Base-by-base conservation (phyloP, 345 rosid genomes). In the Eucalyptus viminalis region DNA sequence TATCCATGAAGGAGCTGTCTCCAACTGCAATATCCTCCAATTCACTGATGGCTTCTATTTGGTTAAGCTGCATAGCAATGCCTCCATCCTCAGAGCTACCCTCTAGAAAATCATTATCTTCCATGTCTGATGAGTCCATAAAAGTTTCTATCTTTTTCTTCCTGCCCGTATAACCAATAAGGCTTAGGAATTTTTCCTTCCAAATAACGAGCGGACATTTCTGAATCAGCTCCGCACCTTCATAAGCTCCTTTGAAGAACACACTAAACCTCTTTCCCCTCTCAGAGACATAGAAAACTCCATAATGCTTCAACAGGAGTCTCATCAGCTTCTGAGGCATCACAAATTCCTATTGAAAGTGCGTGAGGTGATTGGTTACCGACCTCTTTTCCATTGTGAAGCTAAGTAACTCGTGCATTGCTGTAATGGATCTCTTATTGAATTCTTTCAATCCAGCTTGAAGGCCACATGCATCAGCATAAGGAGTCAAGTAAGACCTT, bases 311-410 rank as follows among this genome's bases (percentile, higher is more conserved):
- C 89, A 97, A 87, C 72, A 96, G 93, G 81, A 97, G 94, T 93
- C 99, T 96, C 97, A 97, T 97, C 91, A 97, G 93, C 92, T 96
- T 97, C 89, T 97, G 98, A 8, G 99, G 98, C 97, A 96, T 97
- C 91, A 94, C 94, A 86, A 96, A 90, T 91, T 96, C 96, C 37
- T 92, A 88, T 87, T 97, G 92, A 86, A 95, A 97, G 91, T 97
- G 98, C 14, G 97, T 95, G 65, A 96, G 96, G 86, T 96, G 96
- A 94, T 97, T 96, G 4, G 97, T 96, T 31, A 97, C 99, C 92
- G 96, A 88, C 91, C 97, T 92, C 95, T 95, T 96, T 93, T 96
- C 98, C 9, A 96, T 87, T 40, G 97, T 96, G 89, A 96, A 97
- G 90, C 97, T 95, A 90, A 96, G 99, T 89, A 96, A 86, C 88